These are phyloP conservation scores for Fusarium buharicum DNA, from an alignment of 2,329 filamentous ascomycete genomes.

Conservation along the genomic window DNA sequence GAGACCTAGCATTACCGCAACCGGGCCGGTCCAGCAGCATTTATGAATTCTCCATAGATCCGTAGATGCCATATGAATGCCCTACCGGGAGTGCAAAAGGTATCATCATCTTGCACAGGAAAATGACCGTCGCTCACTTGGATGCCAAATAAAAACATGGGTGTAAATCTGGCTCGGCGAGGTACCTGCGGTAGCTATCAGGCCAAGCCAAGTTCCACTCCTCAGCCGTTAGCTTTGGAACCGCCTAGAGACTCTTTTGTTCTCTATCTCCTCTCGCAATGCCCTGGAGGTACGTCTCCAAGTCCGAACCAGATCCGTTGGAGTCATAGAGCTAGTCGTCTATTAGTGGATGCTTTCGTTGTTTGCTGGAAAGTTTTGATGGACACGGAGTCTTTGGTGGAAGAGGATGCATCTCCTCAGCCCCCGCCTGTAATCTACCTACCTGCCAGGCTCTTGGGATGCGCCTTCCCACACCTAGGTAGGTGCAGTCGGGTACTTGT, in stretches of 20 bases:
- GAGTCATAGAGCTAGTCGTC: slow-evolving; percentile 35
- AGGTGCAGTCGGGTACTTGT: too few relatives aligned
- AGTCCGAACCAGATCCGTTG: slow-evolving; percentile 39
- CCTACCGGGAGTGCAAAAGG: slow-evolving; percentile 7
- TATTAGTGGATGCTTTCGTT: slow-evolving; percentile 19
- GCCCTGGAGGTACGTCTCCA: slow-evolving; percentile 24
- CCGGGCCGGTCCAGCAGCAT: slow-evolving; percentile 40
- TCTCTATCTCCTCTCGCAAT: slow-evolving; percentile 8
- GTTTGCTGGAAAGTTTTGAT: slow-evolving; percentile 24
- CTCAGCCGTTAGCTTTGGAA: slow-evolving; percentile 27
- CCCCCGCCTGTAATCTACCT: slow-evolving; percentile 28
- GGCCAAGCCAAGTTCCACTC: slow-evolving; percentile 38
- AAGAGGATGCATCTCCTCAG: slow-evolving; percentile 12
- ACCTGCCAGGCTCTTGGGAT: slow-evolving; percentile 29
- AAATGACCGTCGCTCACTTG: slow-evolving; percentile 8
- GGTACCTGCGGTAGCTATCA: slow-evolving; percentile 26
- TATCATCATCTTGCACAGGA: not conserved
- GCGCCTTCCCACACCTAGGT: slow-evolving; percentile 27
- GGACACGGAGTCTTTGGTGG: slow-evolving; percentile 21
- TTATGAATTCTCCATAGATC: slow-evolving; percentile 33
- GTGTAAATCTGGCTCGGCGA: slow-evolving; percentile 16
- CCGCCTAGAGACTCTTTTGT: slow-evolving; percentile 13
- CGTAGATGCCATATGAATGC: slow-evolving; percentile 38
- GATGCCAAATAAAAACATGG: slow-evolving; percentile 16
- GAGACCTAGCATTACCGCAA: slow-evolving; percentile 25